Evolutionary conservation across 2,329 filamentous ascomycete genomes (phyloP), one percentile per base, ranked within the genome.

Genomic region (Phaeophleospora eucalypticola): DNA sequence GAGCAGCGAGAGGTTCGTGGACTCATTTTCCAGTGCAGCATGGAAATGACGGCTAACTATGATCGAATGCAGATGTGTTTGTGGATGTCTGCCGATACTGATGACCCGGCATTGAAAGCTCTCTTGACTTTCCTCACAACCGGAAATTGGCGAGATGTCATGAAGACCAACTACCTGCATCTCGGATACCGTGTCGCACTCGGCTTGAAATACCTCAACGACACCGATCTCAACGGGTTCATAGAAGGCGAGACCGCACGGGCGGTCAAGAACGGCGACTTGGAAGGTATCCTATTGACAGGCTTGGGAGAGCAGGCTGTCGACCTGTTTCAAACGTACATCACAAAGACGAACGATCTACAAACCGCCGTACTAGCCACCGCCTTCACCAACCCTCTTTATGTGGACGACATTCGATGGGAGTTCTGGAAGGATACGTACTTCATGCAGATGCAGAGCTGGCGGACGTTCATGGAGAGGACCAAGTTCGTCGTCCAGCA

Each of bases 401-500:
- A 88, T 66, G 82, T 91, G 55, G 80, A 86, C 65, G 88, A 93
- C 64, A 73, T 84, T 36, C 83, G 88, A 53, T 88, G 84, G 68
- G 75, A 77, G 8, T 81, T 84, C 45, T 91, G 87, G 85, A 83
- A 85, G 52, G 89, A 91, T 64, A 79, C 83, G 46, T 81, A 83
- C 41, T 82, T 87, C 58, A 77, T 86, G 32, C 70, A 83, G 76
- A 54, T 87, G 87, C 76, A 85, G 78, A 65, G 79, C 76, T 83
- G 80, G 79, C 77, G 78, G 44, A 70, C 80, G 45, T 90, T 87
- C 69, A 81, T 86, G 52, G 79, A 87, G 55, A 81, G 87, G 38
- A 85, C 86, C 45, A 84, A 84, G 59, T 91, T 89, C 67, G 84
- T 87, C 56, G 84, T 87, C 50, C 83, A 87, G 63, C 86, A 86